These are phyloP conservation scores for Penicillium sp. DNA, from an alignment of 2,329 filamentous ascomycete genomes.

Conservation along the genomic window DNA sequence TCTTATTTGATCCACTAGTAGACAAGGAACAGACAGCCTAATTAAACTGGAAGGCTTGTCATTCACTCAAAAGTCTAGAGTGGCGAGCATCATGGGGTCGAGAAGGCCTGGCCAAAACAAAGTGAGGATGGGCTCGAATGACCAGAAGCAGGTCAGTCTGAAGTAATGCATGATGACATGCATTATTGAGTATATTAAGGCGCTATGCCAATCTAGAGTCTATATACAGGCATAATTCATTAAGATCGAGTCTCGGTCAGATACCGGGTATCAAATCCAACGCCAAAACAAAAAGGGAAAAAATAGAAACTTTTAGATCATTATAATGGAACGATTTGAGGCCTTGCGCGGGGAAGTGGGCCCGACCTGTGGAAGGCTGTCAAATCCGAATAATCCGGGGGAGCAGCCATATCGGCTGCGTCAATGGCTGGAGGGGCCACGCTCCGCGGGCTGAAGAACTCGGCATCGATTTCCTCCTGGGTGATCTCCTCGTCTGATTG, in stretches of 20 bases:
- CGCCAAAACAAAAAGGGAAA: neutral
- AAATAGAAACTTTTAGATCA: conserved; percentile 1
- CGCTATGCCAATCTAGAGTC: conserved; percentile 4
- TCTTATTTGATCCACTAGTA: neutral
- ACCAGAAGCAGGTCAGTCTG: neutral
- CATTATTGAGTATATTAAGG: conserved; percentile 7
- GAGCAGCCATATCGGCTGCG: neutral
- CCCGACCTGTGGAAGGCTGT: neutral
- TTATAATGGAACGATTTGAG: conserved; percentile 2
- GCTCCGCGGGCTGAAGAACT: conserved; percentile 29
- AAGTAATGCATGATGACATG: conserved; percentile 4
- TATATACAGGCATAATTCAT: conserved; percentile 8
- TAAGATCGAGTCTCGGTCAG: neutral
- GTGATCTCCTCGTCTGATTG: conserved; percentile 21
- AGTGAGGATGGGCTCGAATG: neutral
- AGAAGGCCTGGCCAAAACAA: neutral
- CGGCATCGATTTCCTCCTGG: conserved; percentile 26
- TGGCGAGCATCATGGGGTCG: neutral
- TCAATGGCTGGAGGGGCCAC: conserved; percentile 13
- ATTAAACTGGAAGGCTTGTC: no score
- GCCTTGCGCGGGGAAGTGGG: neutral
- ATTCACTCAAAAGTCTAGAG: no score
- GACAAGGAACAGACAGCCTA: neutral
- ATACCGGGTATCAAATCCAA: conserved; percentile 6
- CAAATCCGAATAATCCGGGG: conserved; percentile 13